These are phyloP conservation scores for Penicillium fimorum DNA, from an alignment of 495 filamentous ascomycete genomes.

Conservation along the genomic window DNA sequence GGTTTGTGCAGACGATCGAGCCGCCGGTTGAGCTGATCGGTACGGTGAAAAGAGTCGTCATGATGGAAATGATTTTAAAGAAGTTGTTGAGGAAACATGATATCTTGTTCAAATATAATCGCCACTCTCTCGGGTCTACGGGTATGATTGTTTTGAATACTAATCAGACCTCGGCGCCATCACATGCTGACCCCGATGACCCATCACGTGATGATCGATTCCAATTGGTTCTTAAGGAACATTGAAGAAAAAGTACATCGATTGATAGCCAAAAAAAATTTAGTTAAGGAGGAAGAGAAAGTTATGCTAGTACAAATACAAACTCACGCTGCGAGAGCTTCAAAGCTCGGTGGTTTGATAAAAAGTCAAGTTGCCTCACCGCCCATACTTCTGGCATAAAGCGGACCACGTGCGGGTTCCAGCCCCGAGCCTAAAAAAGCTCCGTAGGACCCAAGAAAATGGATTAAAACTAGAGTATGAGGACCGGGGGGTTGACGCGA, in stretches of 20 bases:
- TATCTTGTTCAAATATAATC: conserved; percentile 2
- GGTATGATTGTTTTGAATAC: conserved; percentile 8
- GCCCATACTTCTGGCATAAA: too few relatives aligned
- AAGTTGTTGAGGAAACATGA: neutral
- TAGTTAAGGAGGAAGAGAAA: too few relatives aligned
- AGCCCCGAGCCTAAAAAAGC: too few relatives aligned
- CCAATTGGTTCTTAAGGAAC: too few relatives aligned
- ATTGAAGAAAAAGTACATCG: too few relatives aligned
- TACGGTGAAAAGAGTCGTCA: conserved; percentile 44
- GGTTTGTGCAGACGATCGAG: conserved; percentile 56
- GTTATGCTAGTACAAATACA: neutral
- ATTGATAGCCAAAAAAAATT: too few relatives aligned
- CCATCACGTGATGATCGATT: conserved; percentile 4
- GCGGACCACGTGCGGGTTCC: too few relatives aligned
- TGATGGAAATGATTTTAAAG: conserved; percentile 13
- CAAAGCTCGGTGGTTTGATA: too few relatives aligned
- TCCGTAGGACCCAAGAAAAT: too few relatives aligned
- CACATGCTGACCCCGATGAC: conserved; percentile 23
- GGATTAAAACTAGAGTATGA: too few relatives aligned
- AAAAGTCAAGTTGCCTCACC: too few relatives aligned
- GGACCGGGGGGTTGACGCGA: too few relatives aligned
- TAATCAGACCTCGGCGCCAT: conserved; percentile 29
- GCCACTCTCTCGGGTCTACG: neutral
- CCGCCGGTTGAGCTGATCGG: conserved; percentile 49
- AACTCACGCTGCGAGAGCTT: neutral